Percentiles rank a stretch among this genome's conserved stretches.
phyloP scores from a whole-genome alignment of 2,329 filamentous ascomycete species.

The Trichoderma sp. region DNA sequence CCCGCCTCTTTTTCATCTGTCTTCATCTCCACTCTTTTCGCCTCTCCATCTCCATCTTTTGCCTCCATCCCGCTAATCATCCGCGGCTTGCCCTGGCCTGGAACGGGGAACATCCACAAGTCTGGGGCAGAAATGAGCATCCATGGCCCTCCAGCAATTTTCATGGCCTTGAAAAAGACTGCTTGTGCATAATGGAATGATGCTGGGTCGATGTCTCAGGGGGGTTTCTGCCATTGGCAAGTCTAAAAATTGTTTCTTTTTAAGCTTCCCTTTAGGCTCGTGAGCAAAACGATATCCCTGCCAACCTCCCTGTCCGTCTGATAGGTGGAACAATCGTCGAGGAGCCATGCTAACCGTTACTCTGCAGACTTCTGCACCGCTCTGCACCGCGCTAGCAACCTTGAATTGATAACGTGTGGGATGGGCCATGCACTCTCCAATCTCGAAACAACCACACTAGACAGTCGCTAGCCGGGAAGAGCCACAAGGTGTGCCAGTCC shows the following conservation, averaged over 20 bases:
- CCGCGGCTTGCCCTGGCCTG: neutral
- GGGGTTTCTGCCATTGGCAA: neutral
- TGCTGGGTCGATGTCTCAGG: neutral
- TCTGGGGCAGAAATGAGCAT: neutral
- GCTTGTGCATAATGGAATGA: neutral
- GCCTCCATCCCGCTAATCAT: neutral
- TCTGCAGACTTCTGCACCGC: neutral
- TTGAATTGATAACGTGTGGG: neutral
- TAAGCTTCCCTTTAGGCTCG: conserved; percentile 4
- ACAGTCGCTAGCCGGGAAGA: neutral
- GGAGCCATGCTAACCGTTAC: neutral
- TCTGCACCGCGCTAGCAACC: neutral
- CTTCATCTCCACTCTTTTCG: neutral
- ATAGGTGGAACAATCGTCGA: conserved; percentile 7
- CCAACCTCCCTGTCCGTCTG: neutral
- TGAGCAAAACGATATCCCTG: neutral
- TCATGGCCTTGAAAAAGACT: neutral
- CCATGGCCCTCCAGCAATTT: neutral
- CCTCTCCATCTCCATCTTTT: neutral
- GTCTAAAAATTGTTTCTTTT: conserved; percentile 7
- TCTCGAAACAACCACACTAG: neutral
- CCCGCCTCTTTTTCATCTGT: neutral
- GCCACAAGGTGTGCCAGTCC: neutral
- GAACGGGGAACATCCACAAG: neutral
- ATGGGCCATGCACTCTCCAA: neutral